Evolutionary conservation across 1,284 basidiomycete genomes (phyloP).

Genomic region (Naganishia sp.): DNA sequence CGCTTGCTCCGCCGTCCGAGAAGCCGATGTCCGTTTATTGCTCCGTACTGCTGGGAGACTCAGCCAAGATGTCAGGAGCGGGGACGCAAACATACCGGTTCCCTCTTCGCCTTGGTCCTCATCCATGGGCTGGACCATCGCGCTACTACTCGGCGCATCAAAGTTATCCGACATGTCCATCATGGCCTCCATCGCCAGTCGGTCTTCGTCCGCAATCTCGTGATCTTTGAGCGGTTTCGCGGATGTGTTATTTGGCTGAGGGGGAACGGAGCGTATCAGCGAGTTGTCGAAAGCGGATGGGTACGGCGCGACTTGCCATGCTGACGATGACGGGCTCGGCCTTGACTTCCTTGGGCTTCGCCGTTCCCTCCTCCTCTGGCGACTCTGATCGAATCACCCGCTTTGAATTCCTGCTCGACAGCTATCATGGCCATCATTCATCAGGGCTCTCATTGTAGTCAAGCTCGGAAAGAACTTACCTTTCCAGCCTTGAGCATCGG

Average conservation of each 20-base stretch:
- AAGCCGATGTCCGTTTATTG: slow-evolving; percentile 7
- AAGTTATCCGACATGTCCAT: slow-evolving; percentile 27
- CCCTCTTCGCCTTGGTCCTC: background rate
- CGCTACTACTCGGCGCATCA: slow-evolving; percentile 30
- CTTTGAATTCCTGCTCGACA: slow-evolving; percentile 6
- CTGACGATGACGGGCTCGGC: background rate
- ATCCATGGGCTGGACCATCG: slow-evolving; percentile 23
- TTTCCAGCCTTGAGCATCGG: slow-evolving; percentile 28
- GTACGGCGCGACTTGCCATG: background rate
- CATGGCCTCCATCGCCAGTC: slow-evolving; percentile 29
- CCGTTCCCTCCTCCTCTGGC: slow-evolving; percentile 14
- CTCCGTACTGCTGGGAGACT: background rate
- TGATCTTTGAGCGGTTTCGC: slow-evolving; percentile 20
- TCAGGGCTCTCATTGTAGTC: background rate
- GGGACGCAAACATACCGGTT: background rate
- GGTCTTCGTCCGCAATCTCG: slow-evolving; percentile 15
- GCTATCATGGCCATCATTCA: background rate
- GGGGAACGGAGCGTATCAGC: background rate
- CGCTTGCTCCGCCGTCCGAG: slow-evolving; percentile 3
- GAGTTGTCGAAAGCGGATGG: no score
- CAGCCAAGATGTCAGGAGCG: background rate
- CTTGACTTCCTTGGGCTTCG: slow-evolving; percentile 9
- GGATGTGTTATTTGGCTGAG: slow-evolving; percentile 17
- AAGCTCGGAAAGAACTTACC: background rate
- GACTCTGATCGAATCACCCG: slow-evolving; percentile 22